phyloP scores from a whole-genome alignment of 1,284 basidiomycete genomes.

The Irpex sp. region DNA sequence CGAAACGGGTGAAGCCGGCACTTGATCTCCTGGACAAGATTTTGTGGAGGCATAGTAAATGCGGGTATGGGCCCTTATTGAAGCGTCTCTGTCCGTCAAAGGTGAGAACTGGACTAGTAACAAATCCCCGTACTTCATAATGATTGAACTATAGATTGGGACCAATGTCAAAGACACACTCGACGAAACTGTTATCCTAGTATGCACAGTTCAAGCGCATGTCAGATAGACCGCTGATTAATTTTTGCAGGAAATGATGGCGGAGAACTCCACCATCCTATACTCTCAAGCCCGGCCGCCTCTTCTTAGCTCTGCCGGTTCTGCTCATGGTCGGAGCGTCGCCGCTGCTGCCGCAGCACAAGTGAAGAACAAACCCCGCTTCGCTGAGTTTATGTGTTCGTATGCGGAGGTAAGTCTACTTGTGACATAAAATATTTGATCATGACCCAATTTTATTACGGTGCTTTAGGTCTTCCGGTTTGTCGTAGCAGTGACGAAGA shows the following conservation, averaged over 20 bases:
- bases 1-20: conserved; percentile 59
- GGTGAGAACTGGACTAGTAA: conserved; percentile 7
- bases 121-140: no score
- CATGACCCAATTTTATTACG: no score
- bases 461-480: conserved; percentile 66
- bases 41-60: conserved; percentile 66
- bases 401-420: conserved; percentile 48
- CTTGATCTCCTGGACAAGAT: conserved; percentile 59
- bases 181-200: conserved; percentile 58
- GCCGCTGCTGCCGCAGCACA: conserved; percentile 39
- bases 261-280: conserved; percentile 53
- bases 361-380: conserved; percentile 63
- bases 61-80: conserved; percentile 66
- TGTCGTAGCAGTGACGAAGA: conserved; percentile 57
- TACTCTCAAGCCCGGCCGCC: conserved; percentile 41
- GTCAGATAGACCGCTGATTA: not conserved
- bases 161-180: conserved; percentile 33
- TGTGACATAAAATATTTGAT: not conserved
- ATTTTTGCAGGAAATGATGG: conserved; percentile 61
- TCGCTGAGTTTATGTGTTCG: conserved; percentile 72
- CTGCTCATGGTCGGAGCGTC: conserved; percentile 39
- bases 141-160: conserved; percentile 22
- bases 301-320: conserved; percentile 42
- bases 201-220: conserved; percentile 22
- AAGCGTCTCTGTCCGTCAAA: conserved; percentile 73